phyloP scores from a whole-genome alignment of 176 grass and related monocot genomes.

The Triticum turgidum region DNA sequence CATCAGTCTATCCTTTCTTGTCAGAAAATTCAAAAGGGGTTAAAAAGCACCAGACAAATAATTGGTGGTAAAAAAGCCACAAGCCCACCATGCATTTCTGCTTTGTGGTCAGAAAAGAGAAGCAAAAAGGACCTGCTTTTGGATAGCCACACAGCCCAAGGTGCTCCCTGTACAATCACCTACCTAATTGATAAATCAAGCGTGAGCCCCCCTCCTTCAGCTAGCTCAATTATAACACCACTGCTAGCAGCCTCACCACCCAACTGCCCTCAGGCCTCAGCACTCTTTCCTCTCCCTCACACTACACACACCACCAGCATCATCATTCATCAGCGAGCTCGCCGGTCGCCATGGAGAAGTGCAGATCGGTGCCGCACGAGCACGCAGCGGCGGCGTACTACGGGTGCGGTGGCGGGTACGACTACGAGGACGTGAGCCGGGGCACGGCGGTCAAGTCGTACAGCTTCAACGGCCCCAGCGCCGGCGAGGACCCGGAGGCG shows the following conservation, averaged over 20 bases:
- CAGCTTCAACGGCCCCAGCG: constrained; percentile 85
- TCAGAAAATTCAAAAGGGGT: neutral
- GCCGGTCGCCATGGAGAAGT: constrained; percentile 71
- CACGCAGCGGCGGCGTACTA: constrained; percentile 57
- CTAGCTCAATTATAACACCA: constrained; percentile 34
- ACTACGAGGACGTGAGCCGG: constrained; percentile 46
- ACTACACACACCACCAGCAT: neutral
- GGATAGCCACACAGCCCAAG: neutral
- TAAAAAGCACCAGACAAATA: neutral
- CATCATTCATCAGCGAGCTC: neutral
- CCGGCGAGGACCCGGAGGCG: constrained; percentile 71
- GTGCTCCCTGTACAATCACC: constrained; percentile 13
- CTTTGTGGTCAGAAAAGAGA: constrained; percentile 24
- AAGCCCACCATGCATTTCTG: neutral
- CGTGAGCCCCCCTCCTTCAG: neutral
- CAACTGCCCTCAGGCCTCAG: neutral
- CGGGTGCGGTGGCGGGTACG: constrained; percentile 44
- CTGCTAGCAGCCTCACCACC: neutral
- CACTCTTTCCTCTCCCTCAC: neutral
- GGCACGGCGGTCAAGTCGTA: constrained; percentile 48
- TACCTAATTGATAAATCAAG: constrained; percentile 36
- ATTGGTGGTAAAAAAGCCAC: neutral
- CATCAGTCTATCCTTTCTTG: neutral
- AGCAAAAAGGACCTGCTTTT: constrained; percentile 17
- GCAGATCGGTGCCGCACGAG: constrained; percentile 70